A percentile compares a stretch with the other conserved stretches of the same genome.
These are phyloP conservation scores for Rugonectria rugulosa DNA, from an alignment of 2,329 filamentous ascomycete species.

Conservation along the genomic window DNA sequence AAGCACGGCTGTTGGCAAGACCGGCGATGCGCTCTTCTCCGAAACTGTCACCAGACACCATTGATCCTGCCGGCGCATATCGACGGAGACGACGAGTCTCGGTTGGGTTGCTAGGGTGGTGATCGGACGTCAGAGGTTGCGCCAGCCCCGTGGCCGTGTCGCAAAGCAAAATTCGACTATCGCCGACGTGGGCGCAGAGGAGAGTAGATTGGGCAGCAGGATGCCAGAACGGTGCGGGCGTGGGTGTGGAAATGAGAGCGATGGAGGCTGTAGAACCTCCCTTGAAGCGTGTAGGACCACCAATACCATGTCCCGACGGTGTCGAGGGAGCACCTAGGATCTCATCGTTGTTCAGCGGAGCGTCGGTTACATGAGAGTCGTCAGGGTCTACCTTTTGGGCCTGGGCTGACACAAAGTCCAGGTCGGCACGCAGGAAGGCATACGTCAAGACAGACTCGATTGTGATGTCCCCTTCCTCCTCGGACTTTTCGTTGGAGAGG, in stretches of 20 bases:
- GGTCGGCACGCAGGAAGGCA: constrained; percentile 90
- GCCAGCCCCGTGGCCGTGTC: constrained; percentile 83
- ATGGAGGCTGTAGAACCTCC: constrained; percentile 93
- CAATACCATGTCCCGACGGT: constrained; percentile 69
- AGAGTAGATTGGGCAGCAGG: constrained; percentile 85
- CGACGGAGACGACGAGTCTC: constrained; percentile 85
- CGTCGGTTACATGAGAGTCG: constrained; percentile 74
- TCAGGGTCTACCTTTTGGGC: constrained; percentile 79
- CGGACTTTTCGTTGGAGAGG: constrained; percentile 43
- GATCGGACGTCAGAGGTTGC: constrained; percentile 84
- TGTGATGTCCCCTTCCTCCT: constrained; percentile 56
- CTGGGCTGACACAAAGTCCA: constrained; percentile 93
- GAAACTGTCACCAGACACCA: constrained; percentile 90
- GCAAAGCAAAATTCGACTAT: constrained; percentile 90
- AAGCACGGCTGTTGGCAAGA: constrained; percentile 90
- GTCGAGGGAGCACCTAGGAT: constrained; percentile 71
- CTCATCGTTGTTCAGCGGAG: constrained; percentile 84
- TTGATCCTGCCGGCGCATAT: constrained; percentile 77
- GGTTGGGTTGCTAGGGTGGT: constrained; percentile 87
- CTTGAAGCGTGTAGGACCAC: constrained; percentile 81
- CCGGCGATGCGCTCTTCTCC: constrained; percentile 96
- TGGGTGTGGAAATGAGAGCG: constrained; percentile 90
- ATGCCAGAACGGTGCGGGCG: constrained; percentile 93
- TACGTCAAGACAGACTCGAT: constrained; percentile 86
- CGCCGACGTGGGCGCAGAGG: constrained; percentile 88